A percentile compares a stretch with the other conserved stretches of the same genome.
phyloP scores from a whole-genome alignment of 345 rosid species.

The Mercurialis annua region DNA sequence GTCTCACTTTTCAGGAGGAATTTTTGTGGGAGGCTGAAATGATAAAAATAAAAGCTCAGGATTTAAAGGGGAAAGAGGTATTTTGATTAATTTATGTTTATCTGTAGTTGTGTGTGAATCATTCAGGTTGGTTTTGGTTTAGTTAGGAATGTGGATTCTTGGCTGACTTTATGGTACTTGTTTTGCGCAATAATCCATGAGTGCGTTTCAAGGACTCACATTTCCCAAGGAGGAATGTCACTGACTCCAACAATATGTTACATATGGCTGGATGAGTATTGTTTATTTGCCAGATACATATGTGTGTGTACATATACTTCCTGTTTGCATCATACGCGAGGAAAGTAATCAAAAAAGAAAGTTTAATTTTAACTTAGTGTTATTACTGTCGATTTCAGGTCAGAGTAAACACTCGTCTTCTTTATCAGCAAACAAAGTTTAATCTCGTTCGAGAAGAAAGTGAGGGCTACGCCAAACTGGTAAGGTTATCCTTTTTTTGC shows the following conservation, averaged over 20 bases:
- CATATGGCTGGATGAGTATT: neutral
- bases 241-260: neutral
- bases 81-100: neutral
- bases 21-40: conserved; percentile 95
- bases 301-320: too few species aligned
- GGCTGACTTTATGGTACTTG: neutral
- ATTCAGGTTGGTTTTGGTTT: neutral
- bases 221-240: neutral
- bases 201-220: neutral
- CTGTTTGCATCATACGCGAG: too few species aligned
- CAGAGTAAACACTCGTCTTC: conserved; percentile 94
- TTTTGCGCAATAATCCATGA: neutral
- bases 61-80: conserved; percentile 99
- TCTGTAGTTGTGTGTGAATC: neutral
- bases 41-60: conserved; percentile 97
- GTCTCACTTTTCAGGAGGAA: conserved; percentile 66
- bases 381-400: conserved; percentile 59
- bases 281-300: too few species aligned
- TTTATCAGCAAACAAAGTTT: conserved; percentile 97
- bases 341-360: neutral
- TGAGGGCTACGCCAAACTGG: conserved; percentile 99
- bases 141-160: neutral
- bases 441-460: conserved; percentile 98
- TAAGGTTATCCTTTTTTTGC: conserved; percentile 22
- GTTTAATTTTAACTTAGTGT: conserved; percentile 17